A percentile compares a stretch with the other conserved stretches of the same genome.
These are phyloP conservation scores for Setaria italica DNA, from an alignment of 202 grass and related monocot species.

Conservation along the genomic window DNA sequence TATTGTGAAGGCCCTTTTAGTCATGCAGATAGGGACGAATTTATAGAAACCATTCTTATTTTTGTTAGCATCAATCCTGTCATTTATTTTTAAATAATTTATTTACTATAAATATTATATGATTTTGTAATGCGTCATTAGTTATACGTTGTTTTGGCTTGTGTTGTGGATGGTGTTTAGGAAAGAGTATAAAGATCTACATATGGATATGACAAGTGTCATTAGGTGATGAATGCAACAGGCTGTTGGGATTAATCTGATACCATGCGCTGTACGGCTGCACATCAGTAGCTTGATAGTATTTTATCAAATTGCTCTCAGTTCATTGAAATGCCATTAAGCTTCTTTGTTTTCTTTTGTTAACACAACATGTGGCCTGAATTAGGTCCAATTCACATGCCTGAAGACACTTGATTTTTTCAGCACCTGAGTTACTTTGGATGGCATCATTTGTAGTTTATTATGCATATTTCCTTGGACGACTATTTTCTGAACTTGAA, in stretches of 20 bases:
- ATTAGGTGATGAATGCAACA: not conserved
- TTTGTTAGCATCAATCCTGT: not conserved
- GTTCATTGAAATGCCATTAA: not conserved
- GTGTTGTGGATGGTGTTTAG: not conserved
- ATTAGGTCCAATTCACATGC: not conserved
- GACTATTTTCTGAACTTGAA: conserved; percentile 5
- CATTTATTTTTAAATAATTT: not conserved
- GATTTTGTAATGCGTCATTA: not conserved
- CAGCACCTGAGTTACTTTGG: not conserved
- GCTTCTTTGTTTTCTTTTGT: conserved; percentile 20
- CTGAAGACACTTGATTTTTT: not conserved
- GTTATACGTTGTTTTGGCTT: not conserved
- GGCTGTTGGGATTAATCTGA: conserved; percentile 6
- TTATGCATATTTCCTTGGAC: not conserved
- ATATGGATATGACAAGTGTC: not conserved
- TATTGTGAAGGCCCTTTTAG: conserved; percentile 9
- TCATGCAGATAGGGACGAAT: not conserved
- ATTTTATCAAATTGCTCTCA: not conserved
- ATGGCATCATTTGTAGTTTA: not conserved
- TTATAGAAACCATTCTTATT: not conserved
- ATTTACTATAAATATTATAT: not conserved
- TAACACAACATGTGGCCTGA: not conserved
- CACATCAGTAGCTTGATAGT: not conserved
- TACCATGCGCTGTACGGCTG: not conserved
- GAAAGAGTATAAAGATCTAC: not conserved